These are phyloP conservation scores for Moesziomyces globuligerus DNA, from an alignment of 1,284 basidiomycete genomes.

Conservation along the genomic window DNA sequence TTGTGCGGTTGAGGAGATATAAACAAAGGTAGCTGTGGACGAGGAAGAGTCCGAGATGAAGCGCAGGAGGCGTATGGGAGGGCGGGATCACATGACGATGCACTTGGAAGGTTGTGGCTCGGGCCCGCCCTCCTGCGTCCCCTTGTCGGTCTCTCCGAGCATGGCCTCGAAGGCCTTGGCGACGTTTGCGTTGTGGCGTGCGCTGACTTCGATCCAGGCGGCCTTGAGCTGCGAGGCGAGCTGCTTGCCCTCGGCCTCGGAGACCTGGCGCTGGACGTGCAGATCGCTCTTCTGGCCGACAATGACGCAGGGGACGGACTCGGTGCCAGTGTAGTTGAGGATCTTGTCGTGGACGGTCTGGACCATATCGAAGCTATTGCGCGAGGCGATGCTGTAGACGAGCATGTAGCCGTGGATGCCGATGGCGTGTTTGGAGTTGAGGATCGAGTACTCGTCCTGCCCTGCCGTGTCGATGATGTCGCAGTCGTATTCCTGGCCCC, in stretches of 20 bases:
- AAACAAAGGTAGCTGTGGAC: neutral
- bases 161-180: constrained; percentile 65
- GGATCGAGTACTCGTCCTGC: constrained; percentile 86
- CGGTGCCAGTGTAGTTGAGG: constrained; percentile 88
- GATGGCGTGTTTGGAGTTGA: constrained; percentile 82
- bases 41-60: neutral
- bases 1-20: constrained; percentile 1
- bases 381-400: constrained; percentile 92
- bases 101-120: constrained; percentile 64
- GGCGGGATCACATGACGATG: constrained; percentile 50
- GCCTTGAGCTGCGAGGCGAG: constrained; percentile 59
- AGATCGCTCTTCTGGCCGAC: constrained; percentile 96
- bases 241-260: constrained; percentile 64
- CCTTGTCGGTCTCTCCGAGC: constrained; percentile 63
- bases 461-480: constrained; percentile 99
- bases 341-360: constrained; percentile 98
- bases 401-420: constrained; percentile 86
- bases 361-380: constrained; percentile 95
- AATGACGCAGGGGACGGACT: constrained; percentile 91
- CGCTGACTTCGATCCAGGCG: constrained; percentile 65
- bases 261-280: constrained; percentile 73
- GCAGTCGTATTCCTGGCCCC: constrained; percentile 87
- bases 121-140: constrained; percentile 51
- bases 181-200: constrained; percentile 65
- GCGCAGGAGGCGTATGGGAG: neutral